Evolutionary conservation across 192 early-diverging fungal species (phyloP), one percentile per base, ranked within the genome.

Genomic region (Coemansia sp.): DNA sequence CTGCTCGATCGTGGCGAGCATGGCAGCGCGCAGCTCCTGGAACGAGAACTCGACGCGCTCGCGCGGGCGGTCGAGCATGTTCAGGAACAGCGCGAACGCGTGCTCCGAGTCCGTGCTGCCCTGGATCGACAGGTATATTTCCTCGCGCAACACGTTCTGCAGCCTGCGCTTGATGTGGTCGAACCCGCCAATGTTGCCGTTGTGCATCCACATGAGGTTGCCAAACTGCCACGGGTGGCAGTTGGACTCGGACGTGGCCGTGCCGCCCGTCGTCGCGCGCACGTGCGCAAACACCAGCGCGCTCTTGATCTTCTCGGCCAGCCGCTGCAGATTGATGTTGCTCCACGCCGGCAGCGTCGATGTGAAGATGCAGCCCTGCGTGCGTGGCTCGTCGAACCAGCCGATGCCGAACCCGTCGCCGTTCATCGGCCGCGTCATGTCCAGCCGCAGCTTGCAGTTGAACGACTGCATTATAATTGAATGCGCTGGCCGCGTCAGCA

Each of bases 401-500:
- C 86, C 90, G 43, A 91, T 85, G 29, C 90, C 90, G 71, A 91
- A 90, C 22, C 90, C 90, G 66, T 91, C 90, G 49, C 88, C 89
- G 74, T 91, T 91, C 62, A 89, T 81, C 2, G 85, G 82, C 65
- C 83, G 67, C 53, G 81, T 44, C 28, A 61, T 63, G 69, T 91
- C 87, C 5, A 91, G 60, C 35, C 85, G 84, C 40, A 91, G 69
- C 65, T 82, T 83, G 54, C 83, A 87, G 70, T 88, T 88, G 65
- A 89, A 87, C 51, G 88, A 89, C 69, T 91, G 89, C 73, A 88
- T 89, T 44, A 91, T 89, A 33, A 91, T 91, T 22, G 89, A 91
- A 53, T 91, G 88, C 2, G 84, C 84, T 0, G 89, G 89, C 51
- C 86, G 85, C 0, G 88, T 88, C 22, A 91, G 71, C 46, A 91